phyloP scores from a whole-genome alignment of 495 filamentous ascomycete species.

The Aspergillus biplanus region DNA sequence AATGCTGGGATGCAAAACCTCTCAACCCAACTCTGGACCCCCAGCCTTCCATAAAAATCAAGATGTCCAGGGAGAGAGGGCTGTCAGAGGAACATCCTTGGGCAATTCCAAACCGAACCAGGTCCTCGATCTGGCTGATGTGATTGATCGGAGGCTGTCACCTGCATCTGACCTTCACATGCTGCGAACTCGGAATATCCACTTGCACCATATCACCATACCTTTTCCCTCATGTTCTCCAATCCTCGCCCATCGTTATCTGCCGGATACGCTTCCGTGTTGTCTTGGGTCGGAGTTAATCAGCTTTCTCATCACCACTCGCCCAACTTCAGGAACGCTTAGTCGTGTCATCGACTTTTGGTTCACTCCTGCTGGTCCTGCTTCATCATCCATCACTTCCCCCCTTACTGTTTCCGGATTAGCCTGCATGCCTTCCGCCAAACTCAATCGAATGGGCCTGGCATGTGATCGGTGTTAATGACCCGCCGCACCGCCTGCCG shows the following conservation, averaged over 20 bases:
- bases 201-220: neutral
- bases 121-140: neutral
- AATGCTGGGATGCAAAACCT: too few relatives aligned
- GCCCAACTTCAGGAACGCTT: too few relatives aligned
- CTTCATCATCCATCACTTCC: neutral
- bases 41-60: neutral
- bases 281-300: neutral
- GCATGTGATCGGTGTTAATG: conserved; percentile 19
- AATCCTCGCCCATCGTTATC: neutral
- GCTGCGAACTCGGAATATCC: conserved; percentile 1
- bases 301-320: too few relatives aligned
- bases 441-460: conserved; percentile 21
- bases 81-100: neutral
- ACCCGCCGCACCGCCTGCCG: conserved; percentile 14
- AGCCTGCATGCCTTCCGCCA: neutral
- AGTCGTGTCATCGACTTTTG: too few relatives aligned
- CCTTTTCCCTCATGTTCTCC: neutral
- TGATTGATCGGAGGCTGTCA: neutral
- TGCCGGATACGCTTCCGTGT: neutral
- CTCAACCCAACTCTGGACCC: neutral
- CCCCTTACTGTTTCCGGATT: neutral
- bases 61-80: neutral
- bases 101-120: neutral
- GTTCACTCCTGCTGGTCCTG: neutral
- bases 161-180: conserved; percentile 6